Evolutionary conservation across 352 stramenopile genomes (phyloP).

Genomic region (Globisporangium carolinianum): DNA sequence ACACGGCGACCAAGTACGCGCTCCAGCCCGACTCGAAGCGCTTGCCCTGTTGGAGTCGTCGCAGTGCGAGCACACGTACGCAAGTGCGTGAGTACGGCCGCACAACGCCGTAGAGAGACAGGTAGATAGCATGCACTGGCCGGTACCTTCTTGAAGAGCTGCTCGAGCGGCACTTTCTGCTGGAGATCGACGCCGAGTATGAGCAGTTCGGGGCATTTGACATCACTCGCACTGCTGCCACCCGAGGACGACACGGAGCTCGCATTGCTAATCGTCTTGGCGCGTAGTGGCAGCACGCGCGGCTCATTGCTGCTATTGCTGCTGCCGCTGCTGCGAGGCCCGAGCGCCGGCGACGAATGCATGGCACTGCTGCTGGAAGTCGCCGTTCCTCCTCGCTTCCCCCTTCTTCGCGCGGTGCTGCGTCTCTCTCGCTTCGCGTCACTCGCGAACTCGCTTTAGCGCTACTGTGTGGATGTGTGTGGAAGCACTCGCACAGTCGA

Average conservation of each 20-base stretch:
- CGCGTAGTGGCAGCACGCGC: neutral
- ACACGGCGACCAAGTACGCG: constrained; percentile 48
- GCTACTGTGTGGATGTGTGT: too few relatives aligned
- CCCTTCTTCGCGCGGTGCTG: neutral
- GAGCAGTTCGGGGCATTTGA: constrained; percentile 43
- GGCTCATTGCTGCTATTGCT: neutral
- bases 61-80: too few relatives aligned
- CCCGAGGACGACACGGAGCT: constrained; percentile 6
- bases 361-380: neutral
- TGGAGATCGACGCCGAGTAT: constrained; percentile 39
- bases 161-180: constrained; percentile 28
- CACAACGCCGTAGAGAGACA: neutral
- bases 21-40: constrained; percentile 63
- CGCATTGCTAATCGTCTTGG: constrained; percentile 10
- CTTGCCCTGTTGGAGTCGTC: constrained; percentile 20
- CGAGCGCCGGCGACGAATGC: neutral
- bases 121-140: too few relatives aligned
- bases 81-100: too few relatives aligned
- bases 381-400: neutral
- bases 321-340: constrained; percentile 2
- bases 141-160: constrained; percentile 45
- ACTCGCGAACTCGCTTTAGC: too few relatives aligned
- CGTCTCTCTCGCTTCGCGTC: too few relatives aligned
- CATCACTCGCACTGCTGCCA: neutral
- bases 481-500: too few relatives aligned